These are phyloP conservation scores for Trifolium subterraneum DNA, from an alignment of 306 rosid species.

Conservation along the genomic window DNA sequence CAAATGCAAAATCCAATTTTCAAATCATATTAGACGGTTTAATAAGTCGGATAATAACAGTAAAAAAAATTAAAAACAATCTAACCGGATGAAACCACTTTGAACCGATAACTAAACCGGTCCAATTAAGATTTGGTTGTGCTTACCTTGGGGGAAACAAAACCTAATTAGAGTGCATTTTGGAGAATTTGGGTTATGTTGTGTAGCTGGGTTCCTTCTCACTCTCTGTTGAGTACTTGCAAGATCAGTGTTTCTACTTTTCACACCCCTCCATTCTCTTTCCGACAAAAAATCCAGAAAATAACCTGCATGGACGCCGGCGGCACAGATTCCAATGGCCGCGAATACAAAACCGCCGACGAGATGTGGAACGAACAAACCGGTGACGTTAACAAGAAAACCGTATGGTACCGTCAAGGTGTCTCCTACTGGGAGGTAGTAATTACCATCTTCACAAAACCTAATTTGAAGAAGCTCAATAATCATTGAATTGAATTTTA, in stretches of 20 bases:
- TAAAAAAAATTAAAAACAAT: too few relatives aligned
- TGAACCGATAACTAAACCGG: too few relatives aligned
- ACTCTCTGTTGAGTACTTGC: neutral
- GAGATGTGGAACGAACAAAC: conserved; percentile 92
- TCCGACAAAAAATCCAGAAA: neutral
- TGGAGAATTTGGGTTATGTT: conserved; percentile 26
- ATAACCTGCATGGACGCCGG: conserved; percentile 57
- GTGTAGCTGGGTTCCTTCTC: conserved; percentile 3
- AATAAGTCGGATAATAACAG: too few relatives aligned
- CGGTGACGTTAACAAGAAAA: conserved; percentile 72
- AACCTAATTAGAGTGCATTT: too few relatives aligned
- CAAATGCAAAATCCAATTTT: too few relatives aligned
- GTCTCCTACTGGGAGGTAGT: conserved; percentile 88
- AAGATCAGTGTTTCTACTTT: neutral
- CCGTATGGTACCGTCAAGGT: conserved; percentile 80
- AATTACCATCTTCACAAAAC: neutral
- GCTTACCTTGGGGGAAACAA: too few relatives aligned
- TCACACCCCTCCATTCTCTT: conserved; percentile 13
- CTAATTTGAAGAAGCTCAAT: neutral
- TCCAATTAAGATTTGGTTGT: too few relatives aligned
- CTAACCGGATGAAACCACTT: too few relatives aligned
- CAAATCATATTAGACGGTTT: too few relatives aligned
- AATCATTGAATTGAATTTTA: neutral
- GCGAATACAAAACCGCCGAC: conserved; percentile 65
- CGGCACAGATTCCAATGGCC: conserved; percentile 80